Percentiles rank a stretch among this genome's conserved stretches.
Evolutionary conservation across 202 grass and related monocot genomes (phyloP).

Genomic region (Musa balbisiana): DNA sequence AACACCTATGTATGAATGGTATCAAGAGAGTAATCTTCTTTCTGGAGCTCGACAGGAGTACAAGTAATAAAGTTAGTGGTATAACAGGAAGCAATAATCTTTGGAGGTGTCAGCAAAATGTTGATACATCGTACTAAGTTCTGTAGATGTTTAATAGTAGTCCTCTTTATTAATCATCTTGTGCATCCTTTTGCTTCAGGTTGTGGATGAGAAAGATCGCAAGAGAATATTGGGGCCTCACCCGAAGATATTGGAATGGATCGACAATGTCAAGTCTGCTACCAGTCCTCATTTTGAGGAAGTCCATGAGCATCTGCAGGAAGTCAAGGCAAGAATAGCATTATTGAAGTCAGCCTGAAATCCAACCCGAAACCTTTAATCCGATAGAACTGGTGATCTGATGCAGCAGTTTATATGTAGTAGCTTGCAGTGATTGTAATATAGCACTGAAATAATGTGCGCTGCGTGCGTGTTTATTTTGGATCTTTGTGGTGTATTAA

Average conservation of each 20-base stretch:
- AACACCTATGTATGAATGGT: too few species aligned
- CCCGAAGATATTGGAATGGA: slow-evolving; percentile 55
- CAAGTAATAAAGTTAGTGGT: neutral
- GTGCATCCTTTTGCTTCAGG: slow-evolving; percentile 24
- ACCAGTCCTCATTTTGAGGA: slow-evolving; percentile 76
- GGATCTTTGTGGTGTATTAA: too few species aligned
- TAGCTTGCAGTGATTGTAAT: too few species aligned
- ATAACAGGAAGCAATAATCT: slow-evolving; percentile 2
- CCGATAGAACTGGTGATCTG: neutral
- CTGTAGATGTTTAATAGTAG: too few species aligned
- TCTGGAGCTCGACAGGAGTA: neutral
- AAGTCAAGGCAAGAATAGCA: slow-evolving; percentile 32
- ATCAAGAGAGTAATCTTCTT: too few species aligned
- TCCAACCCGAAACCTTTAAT: slow-evolving; percentile 8
- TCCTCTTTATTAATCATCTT: too few species aligned
- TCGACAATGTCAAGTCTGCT: slow-evolving; percentile 64
- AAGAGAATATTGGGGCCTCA: slow-evolving; percentile 47
- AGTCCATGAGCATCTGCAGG: slow-evolving; percentile 35
- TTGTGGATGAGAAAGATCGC: slow-evolving; percentile 41
- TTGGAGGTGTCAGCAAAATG: neutral
- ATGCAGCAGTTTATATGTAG: too few species aligned
- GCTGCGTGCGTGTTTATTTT: too few species aligned
- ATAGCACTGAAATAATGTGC: too few species aligned
- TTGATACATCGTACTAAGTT: neutral
- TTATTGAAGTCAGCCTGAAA: slow-evolving; percentile 2